Percentiles rank a stretch among this genome's conserved stretches.
Evolutionary conservation across 257 asterid genomes (phyloP).

Genomic region (Forsythia suspensa): DNA sequence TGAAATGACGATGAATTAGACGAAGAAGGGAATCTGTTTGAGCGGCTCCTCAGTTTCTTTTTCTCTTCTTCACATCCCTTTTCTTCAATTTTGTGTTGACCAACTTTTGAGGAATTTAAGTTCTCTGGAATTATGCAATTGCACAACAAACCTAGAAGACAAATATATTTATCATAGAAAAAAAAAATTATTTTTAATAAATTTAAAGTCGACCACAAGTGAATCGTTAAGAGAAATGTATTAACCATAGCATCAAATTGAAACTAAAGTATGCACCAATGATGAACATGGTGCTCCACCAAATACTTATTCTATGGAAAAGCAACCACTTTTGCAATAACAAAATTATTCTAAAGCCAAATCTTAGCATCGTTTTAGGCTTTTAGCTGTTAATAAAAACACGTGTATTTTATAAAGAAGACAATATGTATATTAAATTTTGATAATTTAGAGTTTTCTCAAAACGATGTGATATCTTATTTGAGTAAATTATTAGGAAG

Average conservation of each 20-base stretch:
- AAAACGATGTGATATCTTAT: neutral
- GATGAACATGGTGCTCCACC: neutral
- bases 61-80: slow-evolving; percentile 51
- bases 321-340: neutral
- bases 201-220: neutral
- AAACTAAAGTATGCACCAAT: neutral
- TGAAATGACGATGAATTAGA: slow-evolving; percentile 42
- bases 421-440: neutral
- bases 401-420: neutral
- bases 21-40: slow-evolving; percentile 36
- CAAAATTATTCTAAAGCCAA: neutral
- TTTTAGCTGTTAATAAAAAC: neutral
- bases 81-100: slow-evolving; percentile 57
- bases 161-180: neutral
- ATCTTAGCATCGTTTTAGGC: neutral
- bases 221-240: neutral
- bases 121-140: slow-evolving; percentile 70
- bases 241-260: neutral
- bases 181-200: neutral
- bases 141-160: slow-evolving; percentile 55
- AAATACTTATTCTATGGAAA: neutral
- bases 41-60: slow-evolving; percentile 51
- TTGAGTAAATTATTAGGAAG: neutral
- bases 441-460: too few species aligned
- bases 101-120: slow-evolving; percentile 55